phyloP scores from a whole-genome alignment of 768 basidiomycete species.

The Amanita rubescens region DNA sequence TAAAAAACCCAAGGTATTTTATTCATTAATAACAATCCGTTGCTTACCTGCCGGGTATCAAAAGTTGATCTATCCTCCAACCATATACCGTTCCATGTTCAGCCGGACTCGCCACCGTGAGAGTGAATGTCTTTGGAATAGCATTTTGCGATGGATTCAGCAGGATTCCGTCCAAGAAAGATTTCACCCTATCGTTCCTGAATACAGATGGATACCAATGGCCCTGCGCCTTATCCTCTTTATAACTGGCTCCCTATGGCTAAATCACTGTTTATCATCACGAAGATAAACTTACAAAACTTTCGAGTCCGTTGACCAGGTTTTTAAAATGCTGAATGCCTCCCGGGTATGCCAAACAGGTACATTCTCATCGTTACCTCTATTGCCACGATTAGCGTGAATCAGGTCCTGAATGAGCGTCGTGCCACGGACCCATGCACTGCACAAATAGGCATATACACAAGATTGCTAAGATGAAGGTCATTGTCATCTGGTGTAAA shows the following conservation, averaged over 20 bases:
- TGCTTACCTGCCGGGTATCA: constrained; percentile 69
- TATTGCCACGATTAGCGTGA: constrained; percentile 22
- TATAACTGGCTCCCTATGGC: constrained; percentile 30
- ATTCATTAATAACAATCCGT: background rate
- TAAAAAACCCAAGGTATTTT: background rate
- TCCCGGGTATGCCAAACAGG: constrained; percentile 81
- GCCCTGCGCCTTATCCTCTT: constrained; percentile 51
- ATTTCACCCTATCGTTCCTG: constrained; percentile 42
- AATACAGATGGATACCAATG: constrained; percentile 72
- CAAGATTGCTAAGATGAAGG: constrained; percentile 73
- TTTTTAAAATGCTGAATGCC: constrained; percentile 47
- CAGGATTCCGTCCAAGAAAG: constrained; percentile 40
- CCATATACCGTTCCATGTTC: constrained; percentile 70
- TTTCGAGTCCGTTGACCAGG: constrained; percentile 48
- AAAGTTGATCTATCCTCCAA: constrained; percentile 52
- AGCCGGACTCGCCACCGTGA: constrained; percentile 63
- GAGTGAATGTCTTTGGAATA: constrained; percentile 42
- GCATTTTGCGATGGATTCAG: constrained; percentile 9
- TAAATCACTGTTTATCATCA: background rate
- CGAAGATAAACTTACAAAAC: constrained; percentile 19
- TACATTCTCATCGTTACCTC: constrained; percentile 79
- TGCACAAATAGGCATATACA: constrained; percentile 59
- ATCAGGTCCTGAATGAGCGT: constrained; percentile 1
- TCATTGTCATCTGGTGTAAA: constrained; percentile 86
- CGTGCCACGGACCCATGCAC: constrained; percentile 61